Conservation (phyloP, 2,329 filamentous ascomycete species). For the Talaromyces rugulosus region DNA sequence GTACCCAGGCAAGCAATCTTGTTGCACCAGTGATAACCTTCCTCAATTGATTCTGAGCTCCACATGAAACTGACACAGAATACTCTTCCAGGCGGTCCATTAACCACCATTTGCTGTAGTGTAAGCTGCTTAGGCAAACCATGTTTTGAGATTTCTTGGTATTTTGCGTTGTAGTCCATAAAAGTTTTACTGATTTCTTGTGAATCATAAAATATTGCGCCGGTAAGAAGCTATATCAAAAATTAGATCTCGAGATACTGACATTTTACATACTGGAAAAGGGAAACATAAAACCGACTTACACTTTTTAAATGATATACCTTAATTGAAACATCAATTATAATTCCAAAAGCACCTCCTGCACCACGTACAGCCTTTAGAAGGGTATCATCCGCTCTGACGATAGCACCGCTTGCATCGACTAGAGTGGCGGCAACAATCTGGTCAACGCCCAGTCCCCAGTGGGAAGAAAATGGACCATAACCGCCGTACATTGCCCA, state of each 20-base stretch:
- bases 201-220: conserved; percentile 30
- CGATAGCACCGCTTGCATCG: conserved; percentile 31
- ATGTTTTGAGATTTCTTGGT: conserved; percentile 12
- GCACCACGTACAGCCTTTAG: conserved; percentile 38
- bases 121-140: conserved; percentile 16
- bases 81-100: conserved; percentile 26
- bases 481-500: conserved; percentile 39
- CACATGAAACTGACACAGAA: conserved; percentile 28
- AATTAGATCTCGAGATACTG: neutral
- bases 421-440: conserved; percentile 39
- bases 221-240: conserved; percentile 17
- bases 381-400: conserved; percentile 35
- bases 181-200: conserved; percentile 23
- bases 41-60: conserved; percentile 28
- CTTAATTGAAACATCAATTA: conserved; percentile 39
- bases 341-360: conserved; percentile 37
- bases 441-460: conserved; percentile 37
- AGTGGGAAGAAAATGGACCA: conserved; percentile 25
- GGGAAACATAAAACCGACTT: neutral
- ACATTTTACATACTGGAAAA: conserved; percentile 17
- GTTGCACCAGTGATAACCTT: conserved; percentile 24
- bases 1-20: conserved; percentile 13
- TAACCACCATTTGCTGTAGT: conserved; percentile 23
- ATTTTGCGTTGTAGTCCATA: conserved; percentile 18
- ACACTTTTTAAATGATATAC: conserved; percentile 24